Evolutionary conservation across 345 rosid species (phyloP), one percentile per base, ranked within the genome.

Genomic region (Pseudoturritis turrita): DNA sequence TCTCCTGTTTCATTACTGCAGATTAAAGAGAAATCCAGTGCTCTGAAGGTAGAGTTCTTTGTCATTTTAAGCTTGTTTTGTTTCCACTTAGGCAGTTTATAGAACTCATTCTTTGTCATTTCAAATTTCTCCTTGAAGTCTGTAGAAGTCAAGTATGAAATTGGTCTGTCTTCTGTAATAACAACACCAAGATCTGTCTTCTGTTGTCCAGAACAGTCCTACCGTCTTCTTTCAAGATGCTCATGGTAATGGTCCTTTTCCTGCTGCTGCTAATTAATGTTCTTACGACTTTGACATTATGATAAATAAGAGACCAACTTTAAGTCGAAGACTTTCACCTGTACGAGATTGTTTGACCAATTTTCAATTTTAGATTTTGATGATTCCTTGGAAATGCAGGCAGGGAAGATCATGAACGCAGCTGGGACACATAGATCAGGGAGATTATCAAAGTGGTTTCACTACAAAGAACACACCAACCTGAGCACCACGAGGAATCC

Each of bases 11-110:
- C 31, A 28, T 0, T 28, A 28, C 5, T 28, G 31, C 31, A 28
- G 6, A 28, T 28, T 28, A 28, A 28, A 3, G 31, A 28, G 31
- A 28, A 28, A 71, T 58, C n/a, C n/a, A n/a, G n/a, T n/a, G n/a
- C n/a, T n/a, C n/a, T n/a, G n/a, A n/a, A n/a, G n/a, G n/a, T n/a
- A n/a, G n/a, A n/a, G n/a, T n/a, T n/a, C n/a, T n/a, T n/a, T n/a
- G n/a, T n/a, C 91, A 90, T 90, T 74, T 96, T 96, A 67, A 85
- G 96, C 84, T 96, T 96, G 94, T 92, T 96, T 77, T 92, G 98
- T 80, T 93, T 96, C 99, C 99, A 96, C 82, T 92, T 96, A 0
- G 99, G 96, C 68, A 92, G 72, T 87, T 89, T 88, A 69, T 81
- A 71, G 86, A 96, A 96, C 39, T 85, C 97, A 52, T 61, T 83